A percentile compares a stretch with the other conserved stretches of the same genome.
These are phyloP conservation scores for Cryptococcus sp. DNA, from an alignment of 1,284 basidiomycete species.

Conservation along the genomic window DNA sequence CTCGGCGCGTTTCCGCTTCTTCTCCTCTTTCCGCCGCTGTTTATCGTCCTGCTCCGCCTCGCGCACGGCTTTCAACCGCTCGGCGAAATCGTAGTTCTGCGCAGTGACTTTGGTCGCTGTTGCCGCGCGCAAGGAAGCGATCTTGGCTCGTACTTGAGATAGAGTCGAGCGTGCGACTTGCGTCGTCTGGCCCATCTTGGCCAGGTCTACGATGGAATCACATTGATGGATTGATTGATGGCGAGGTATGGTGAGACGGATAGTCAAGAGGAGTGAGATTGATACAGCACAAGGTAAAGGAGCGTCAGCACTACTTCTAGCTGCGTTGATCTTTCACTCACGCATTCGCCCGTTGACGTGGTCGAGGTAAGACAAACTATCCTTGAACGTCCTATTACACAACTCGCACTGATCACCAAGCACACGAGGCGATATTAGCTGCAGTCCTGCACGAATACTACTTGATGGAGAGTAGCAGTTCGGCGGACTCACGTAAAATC, in stretches of 20 bases:
- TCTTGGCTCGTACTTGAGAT: constrained; percentile 85
- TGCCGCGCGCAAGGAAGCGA: constrained; percentile 81
- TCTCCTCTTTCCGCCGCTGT: constrained; percentile 66
- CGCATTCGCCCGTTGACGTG: constrained; percentile 93
- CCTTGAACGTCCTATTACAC: constrained; percentile 89
- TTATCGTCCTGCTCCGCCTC: constrained; percentile 56
- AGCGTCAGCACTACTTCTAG: background rate
- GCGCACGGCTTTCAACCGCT: constrained; percentile 79
- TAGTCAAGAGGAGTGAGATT: constrained; percentile 2
- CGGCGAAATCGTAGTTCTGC: constrained; percentile 90
- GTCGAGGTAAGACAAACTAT: constrained; percentile 89
- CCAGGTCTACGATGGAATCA: constrained; percentile 63
- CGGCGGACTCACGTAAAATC: constrained; percentile 64
- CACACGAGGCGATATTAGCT: background rate
- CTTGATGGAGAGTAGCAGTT: constrained; percentile 24
- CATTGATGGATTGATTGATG: too few relatives aligned
- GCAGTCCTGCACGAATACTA: background rate
- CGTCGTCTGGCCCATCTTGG: constrained; percentile 87
- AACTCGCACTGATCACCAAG: constrained; percentile 64
- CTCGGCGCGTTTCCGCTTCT: constrained; percentile 47
- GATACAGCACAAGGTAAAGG: background rate
- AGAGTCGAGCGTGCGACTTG: constrained; percentile 85
- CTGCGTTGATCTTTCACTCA: constrained; percentile 56
- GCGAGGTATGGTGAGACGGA: background rate
- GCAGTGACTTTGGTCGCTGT: constrained; percentile 75